A percentile compares a stretch with the other conserved stretches of the same genome.
phyloP scores from a whole-genome alignment of 208 protist genomes.

The Leishmania arabica region DNA sequence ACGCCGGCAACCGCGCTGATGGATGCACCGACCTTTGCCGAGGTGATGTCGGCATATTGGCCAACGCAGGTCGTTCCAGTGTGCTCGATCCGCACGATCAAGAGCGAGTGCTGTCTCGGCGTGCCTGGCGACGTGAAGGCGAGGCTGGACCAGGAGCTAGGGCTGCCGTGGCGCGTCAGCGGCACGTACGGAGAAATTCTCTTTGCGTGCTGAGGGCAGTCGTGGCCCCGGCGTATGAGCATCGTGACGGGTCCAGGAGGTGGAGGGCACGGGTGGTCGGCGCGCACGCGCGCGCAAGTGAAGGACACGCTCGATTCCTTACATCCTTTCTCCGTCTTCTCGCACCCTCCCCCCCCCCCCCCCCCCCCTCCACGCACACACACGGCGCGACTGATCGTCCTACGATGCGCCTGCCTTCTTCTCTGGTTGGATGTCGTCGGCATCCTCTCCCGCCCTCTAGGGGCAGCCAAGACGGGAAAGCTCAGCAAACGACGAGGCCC shows the following conservation, averaged over 20 bases:
- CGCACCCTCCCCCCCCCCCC: background rate
- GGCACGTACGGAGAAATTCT: conserved; percentile 86
- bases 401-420: background rate
- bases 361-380: background rate
- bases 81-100: conserved; percentile 83
- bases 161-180: conserved; percentile 63
- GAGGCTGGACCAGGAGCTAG: conserved; percentile 43
- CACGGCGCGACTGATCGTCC: background rate
- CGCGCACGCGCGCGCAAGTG: background rate
- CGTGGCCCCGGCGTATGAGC: background rate
- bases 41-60: conserved; percentile 76
- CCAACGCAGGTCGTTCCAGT: conserved; percentile 71
- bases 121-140: conserved; percentile 54
- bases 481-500: no score
- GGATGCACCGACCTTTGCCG: conserved; percentile 49
- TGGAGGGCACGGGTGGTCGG: background rate
- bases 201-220: conserved; percentile 37
- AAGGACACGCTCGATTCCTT: background rate
- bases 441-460: no score
- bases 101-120: conserved; percentile 86
- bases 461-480: no score
- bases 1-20: conserved; percentile 35
- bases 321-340: background rate
- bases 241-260: background rate
- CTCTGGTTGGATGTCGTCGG: no score